Conservation (phyloP, 345 rosid species). For the Lenwebbia sp. region DNA sequence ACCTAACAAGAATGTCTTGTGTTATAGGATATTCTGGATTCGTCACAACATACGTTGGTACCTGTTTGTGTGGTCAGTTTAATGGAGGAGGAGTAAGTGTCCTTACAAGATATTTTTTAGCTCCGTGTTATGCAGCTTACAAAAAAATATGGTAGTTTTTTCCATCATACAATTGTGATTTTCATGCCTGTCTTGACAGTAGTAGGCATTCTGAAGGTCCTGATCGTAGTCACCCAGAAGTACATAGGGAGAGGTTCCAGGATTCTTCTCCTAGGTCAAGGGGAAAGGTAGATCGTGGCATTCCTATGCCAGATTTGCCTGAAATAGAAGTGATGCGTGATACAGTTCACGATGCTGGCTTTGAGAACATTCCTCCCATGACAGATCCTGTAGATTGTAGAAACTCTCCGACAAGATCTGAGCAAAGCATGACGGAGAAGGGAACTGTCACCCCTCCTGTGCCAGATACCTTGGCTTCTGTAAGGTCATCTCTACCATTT, state of each 20-base stretch:
- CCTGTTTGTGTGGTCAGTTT: not conserved
- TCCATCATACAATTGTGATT: not conserved
- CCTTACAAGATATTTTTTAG: not conserved
- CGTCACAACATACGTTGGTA: not conserved
- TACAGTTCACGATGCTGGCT: constrained; percentile 15
- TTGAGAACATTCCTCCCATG: constrained; percentile 13
- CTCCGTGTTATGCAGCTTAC: not conserved
- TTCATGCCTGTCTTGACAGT: not conserved
- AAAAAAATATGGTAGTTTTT: not conserved
- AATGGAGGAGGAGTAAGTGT: not conserved
- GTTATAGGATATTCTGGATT: not conserved
- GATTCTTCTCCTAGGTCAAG: not conserved
- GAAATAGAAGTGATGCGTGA: constrained; percentile 58
- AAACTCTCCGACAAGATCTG: constrained; percentile 10
- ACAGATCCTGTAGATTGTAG: constrained; percentile 5
- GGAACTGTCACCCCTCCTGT: constrained; percentile 22
- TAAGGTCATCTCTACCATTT: constrained; percentile 19
- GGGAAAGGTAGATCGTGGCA: not conserved
- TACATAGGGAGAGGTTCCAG: constrained; percentile 30
- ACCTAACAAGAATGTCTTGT: not conserved
- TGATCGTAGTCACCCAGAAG: not conserved
- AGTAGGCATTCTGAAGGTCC: not conserved
- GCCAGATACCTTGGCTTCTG: constrained; percentile 28
- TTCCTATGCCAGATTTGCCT: constrained; percentile 28
- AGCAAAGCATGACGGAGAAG: constrained; percentile 26